These are phyloP conservation scores for Tolypocladium endophyticum DNA, from an alignment of 2,329 filamentous ascomycete genomes.

Conservation along the genomic window DNA sequence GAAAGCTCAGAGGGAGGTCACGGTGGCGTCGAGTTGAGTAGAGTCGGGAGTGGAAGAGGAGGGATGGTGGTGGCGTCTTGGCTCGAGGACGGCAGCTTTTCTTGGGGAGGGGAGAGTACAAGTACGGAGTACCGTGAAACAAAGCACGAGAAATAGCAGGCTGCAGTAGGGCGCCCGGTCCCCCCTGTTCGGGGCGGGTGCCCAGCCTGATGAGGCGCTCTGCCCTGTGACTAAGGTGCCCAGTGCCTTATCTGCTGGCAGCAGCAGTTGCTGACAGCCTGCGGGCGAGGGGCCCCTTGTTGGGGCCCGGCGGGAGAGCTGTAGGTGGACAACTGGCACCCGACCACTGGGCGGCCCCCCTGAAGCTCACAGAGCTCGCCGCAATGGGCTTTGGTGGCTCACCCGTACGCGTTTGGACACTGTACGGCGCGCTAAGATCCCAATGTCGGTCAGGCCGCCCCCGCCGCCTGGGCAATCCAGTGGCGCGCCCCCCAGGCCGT, in stretches of 20 bases:
- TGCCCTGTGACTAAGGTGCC: neutral
- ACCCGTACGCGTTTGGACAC: neutral
- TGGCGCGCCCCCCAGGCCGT: neutral
- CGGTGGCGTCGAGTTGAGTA: conserved; percentile 2
- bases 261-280: neutral
- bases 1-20: conserved; percentile 6
- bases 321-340: neutral
- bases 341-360: neutral
- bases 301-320: neutral
- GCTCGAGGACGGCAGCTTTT: conserved; percentile 8
- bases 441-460: neutral
- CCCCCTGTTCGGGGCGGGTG: neutral
- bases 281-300: neutral
- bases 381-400: neutral
- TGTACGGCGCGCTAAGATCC: neutral
- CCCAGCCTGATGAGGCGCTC: neutral
- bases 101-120: neutral
- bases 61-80: conserved; percentile 5
- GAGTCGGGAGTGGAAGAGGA: neutral
- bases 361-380: neutral
- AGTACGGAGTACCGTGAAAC: neutral
- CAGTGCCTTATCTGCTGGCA: neutral
- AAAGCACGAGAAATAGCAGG: neutral
- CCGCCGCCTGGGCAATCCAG: neutral
- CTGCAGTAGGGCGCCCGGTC: neutral